These are phyloP conservation scores for Trypanosoma platydactyli DNA, from an alignment of 208 protist genomes.

Conservation along the genomic window DNA sequence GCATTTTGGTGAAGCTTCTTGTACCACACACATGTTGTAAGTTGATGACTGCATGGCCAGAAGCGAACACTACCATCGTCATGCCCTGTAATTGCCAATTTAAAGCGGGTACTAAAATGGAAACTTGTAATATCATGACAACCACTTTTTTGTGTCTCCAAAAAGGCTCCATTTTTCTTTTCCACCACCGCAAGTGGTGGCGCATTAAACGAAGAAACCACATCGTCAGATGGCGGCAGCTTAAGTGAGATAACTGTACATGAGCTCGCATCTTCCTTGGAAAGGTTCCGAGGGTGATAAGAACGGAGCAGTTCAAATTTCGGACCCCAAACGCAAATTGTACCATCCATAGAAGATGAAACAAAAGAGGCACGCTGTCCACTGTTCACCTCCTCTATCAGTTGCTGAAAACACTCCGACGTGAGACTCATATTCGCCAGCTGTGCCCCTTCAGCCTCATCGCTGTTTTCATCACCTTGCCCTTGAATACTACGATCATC, in stretches of 20 bases:
- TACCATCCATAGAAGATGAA: slow-evolving; percentile 20
- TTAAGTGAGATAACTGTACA: slow-evolving; percentile 8
- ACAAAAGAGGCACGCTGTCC: neutral
- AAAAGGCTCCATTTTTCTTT: slow-evolving; percentile 3
- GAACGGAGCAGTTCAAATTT: slow-evolving; percentile 10
- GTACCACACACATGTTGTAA: slow-evolving; percentile 29
- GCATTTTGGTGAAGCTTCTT: slow-evolving; percentile 38
- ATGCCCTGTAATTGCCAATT: slow-evolving; percentile 40
- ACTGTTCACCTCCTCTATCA: neutral
- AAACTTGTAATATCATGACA: slow-evolving; percentile 37
- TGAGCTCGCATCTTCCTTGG: neutral
- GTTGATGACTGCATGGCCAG: slow-evolving; percentile 36
- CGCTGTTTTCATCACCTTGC: too few species aligned
- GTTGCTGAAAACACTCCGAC: slow-evolving; percentile 4
- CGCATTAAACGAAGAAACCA: slow-evolving; percentile 8
- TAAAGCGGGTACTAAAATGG: slow-evolving; percentile 28
- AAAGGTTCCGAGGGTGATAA: slow-evolving; percentile 2
- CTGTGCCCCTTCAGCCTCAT: neutral
- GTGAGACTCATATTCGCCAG: neutral
- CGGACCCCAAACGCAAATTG: slow-evolving; percentile 17
- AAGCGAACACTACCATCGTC: slow-evolving; percentile 43
- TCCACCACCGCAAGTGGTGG: neutral
- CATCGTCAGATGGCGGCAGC: neutral
- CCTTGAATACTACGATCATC: too few species aligned
- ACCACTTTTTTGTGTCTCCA: slow-evolving; percentile 8